A percentile compares a stretch with the other conserved stretches of the same genome.
These are phyloP conservation scores for Ettlia oleoabundans DNA, from an alignment of 139 green algal genomes.

Conservation along the genomic window DNA sequence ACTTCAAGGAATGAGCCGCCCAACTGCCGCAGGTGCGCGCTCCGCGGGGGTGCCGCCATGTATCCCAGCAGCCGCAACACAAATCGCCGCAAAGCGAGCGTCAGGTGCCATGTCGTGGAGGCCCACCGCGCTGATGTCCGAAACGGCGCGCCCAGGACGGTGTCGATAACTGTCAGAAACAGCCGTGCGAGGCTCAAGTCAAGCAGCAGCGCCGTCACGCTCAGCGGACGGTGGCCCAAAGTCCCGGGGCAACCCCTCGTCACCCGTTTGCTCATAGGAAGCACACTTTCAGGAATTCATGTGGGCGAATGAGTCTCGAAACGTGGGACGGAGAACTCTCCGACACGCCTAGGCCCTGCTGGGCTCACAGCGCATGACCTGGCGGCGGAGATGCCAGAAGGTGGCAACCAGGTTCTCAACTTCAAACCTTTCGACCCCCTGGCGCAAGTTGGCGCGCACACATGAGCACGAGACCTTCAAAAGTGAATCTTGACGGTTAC, in stretches of 20 bases:
- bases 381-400: too few species aligned
- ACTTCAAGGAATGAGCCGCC: conserved; percentile 45
- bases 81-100: conserved; percentile 39
- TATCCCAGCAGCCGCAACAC: conserved; percentile 60
- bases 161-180: neutral
- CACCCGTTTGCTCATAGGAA: neutral
- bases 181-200: conserved; percentile 16
- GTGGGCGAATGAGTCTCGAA: too few species aligned
- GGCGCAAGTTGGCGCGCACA: too few species aligned
- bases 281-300: too few species aligned
- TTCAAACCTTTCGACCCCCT: too few species aligned
- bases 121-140: conserved; percentile 34
- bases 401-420: too few species aligned
- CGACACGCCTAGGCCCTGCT: too few species aligned
- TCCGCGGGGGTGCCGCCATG: conserved; percentile 53
- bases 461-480: too few species aligned
- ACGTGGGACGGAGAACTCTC: neutral
- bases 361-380: too few species aligned
- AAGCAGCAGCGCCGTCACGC: conserved; percentile 27
- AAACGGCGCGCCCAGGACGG: conserved; percentile 25
- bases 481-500: too few species aligned
- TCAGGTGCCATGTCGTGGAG: conserved; percentile 36
- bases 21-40: conserved; percentile 35
- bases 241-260: neutral
- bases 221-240: neutral